Base-by-base conservation (phyloP, 257 asterid species). In the Solanum sejunctum region DNA sequence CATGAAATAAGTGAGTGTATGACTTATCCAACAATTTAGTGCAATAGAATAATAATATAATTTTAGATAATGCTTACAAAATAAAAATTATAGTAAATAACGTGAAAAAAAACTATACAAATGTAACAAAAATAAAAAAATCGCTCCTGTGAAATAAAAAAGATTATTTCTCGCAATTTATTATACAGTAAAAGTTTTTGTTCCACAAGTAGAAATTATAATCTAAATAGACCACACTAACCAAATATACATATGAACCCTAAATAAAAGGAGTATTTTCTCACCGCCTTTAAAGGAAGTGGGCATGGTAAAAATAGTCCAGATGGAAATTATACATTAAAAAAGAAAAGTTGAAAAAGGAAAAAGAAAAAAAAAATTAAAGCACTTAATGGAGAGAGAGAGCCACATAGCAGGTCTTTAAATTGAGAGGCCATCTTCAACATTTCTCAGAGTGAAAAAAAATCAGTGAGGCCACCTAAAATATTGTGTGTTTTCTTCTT, bases 381-480 rank as follows among this genome's bases (percentile, higher is more conserved):
- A 36, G 84, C 77, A 57, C 45, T 82, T 18, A 87, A 85, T 81
- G 87, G 43, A 39, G 86, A 87, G 84, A 52, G 55, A 87, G 16
- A 39, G 28, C 54, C 28, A 15, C 23, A 75, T 15, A 23, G 5
- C 45, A 72, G 86, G 92, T 91, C 95, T 91, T 89, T 94, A 94
- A 87, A 92, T 78, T 85, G 23, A 28, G 16, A 67, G 83, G 3
- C 20, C 16, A 43, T 57, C 77, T 64, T 73, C 81, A 3, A 61
- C 67, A 77, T 87, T 81, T 63, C 18, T 43, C 87, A 89, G 97
- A 91, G 94, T 86, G 97, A 87, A 89, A 88, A 39, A 89, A 88
- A 88, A 11, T 16, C 78, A 92, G 95, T 64, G 93, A 93, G 97
- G 89, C 87, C 64, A 86, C 83, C 61, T 26, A 49, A 75, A 78